These are phyloP conservation scores for Craspedostauros australis DNA, from an alignment of 108 stramenopile genomes.

Conservation along the genomic window DNA sequence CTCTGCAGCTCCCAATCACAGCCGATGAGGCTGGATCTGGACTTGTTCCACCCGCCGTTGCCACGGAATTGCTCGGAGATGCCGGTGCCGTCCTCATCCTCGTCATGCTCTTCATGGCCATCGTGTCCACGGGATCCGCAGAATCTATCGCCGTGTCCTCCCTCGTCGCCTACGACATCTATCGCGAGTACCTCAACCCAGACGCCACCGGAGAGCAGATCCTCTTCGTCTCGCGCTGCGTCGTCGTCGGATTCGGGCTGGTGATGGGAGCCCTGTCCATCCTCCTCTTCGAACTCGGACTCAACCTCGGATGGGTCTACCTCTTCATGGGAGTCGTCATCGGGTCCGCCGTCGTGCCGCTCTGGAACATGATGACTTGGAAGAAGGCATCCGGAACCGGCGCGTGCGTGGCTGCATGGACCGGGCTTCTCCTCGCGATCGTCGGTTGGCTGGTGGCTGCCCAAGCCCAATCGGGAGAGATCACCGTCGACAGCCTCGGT, in stretches of 20 bases:
- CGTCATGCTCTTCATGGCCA: conserved; percentile 95
- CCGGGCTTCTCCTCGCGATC: conserved; percentile 66
- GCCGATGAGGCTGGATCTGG: conserved; percentile 74
- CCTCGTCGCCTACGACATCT: conserved; percentile 87
- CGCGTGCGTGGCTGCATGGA: conserved; percentile 79
- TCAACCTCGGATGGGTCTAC: conserved; percentile 92
- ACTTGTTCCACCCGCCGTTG: conserved; percentile 91
- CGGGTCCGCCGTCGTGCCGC: conserved; percentile 86
- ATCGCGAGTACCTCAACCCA: conserved; percentile 87
- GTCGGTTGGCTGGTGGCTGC: conserved; percentile 74
- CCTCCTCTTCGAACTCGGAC: conserved; percentile 41
- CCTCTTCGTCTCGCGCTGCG: conserved; percentile 65
- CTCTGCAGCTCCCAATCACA: conserved; percentile 87
- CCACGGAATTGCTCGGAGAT: conserved; percentile 67
- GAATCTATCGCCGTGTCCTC: conserved; percentile 91
- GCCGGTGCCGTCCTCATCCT: conserved; percentile 71
- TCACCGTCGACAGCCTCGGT: conserved; percentile 69
- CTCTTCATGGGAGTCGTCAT: conserved; percentile 91
- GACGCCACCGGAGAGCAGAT: conserved; percentile 85
- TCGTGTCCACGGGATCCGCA: conserved; percentile 87
- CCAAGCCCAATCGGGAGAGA: conserved; percentile 35
- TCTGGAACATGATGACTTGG: conserved; percentile 88
- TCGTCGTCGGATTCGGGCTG: conserved; percentile 76
- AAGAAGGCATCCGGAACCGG: conserved; percentile 78
- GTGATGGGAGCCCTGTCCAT: conserved; percentile 77